Evolutionary conservation across 1,284 basidiomycete genomes (phyloP).

Genomic region (Meira nashicola): DNA sequence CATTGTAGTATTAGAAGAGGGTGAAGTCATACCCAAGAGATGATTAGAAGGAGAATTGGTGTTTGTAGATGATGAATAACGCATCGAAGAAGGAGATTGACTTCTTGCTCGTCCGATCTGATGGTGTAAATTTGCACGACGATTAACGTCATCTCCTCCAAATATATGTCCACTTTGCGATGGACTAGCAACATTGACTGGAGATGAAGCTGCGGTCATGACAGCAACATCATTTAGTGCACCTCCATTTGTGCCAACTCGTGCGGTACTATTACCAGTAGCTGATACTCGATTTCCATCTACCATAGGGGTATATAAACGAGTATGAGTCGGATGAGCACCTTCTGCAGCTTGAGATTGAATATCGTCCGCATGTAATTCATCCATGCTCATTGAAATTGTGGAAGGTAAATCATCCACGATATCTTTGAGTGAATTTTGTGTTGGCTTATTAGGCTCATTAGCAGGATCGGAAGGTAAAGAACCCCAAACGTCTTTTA

Average conservation of each 20-base stretch:
- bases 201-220: neutral
- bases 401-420: constrained; percentile 39
- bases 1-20: neutral
- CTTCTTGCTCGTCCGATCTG: neutral
- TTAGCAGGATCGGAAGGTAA: constrained; percentile 13
- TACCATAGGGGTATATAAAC: neutral
- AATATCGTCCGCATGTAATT: constrained; percentile 1
- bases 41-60: neutral
- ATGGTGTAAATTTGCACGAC: neutral
- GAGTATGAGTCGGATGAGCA: too few species aligned
- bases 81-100: neutral
- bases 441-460: constrained; percentile 18
- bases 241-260: neutral
- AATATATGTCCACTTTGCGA: too few species aligned
- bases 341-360: neutral
- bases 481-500: constrained; percentile 41
- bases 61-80: neutral
- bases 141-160: neutral
- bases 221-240: neutral
- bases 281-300: neutral
- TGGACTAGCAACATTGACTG: neutral
- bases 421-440: constrained; percentile 40
- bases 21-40: neutral
- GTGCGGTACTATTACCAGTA: neutral
- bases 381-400: constrained; percentile 2